These are phyloP conservation scores for Porcisia hertigi DNA, from an alignment of 208 protist genomes.

Conservation along the genomic window DNA sequence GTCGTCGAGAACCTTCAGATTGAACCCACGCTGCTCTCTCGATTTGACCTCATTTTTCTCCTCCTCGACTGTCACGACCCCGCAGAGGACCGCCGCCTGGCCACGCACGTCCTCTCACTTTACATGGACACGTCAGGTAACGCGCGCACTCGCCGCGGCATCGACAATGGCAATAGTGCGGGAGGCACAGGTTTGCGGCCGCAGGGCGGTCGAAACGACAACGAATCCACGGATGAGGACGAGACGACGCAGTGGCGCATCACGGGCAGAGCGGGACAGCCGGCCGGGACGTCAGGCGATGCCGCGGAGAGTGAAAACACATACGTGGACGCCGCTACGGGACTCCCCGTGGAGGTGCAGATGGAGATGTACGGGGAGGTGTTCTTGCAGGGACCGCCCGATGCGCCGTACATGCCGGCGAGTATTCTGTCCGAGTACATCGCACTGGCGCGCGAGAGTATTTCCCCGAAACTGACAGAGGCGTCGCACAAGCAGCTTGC, in stretches of 20 bases:
- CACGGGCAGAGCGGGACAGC: conserved; percentile 10
- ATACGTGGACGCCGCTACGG: conserved; percentile 36
- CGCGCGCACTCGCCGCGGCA: conserved; percentile 7
- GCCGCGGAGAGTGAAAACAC: neutral
- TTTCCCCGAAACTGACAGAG: conserved; percentile 88
- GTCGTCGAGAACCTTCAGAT: conserved; percentile 99
- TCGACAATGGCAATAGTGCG: neutral
- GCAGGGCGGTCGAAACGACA: conserved; percentile 1
- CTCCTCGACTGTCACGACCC: conserved; percentile 96
- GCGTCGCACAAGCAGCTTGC: conserved; percentile 91
- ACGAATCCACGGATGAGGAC: conserved; percentile 4
- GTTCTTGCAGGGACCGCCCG: conserved; percentile 57
- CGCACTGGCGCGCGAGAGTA: conserved; percentile 84
- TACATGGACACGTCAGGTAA: conserved; percentile 86
- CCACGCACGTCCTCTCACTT: conserved; percentile 96
- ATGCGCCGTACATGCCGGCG: conserved; percentile 74
- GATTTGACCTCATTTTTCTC: conserved; percentile 99
- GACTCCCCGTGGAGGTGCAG: conserved; percentile 44
- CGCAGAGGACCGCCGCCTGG: conserved; percentile 92
- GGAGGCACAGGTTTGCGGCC: neutral
- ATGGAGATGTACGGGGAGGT: conserved; percentile 78
- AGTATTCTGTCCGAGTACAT: conserved; percentile 93
- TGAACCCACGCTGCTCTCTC: conserved; percentile 98
- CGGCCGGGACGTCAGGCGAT: neutral
- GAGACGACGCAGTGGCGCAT: conserved; percentile 13